phyloP scores from a whole-genome alignment of 257 asterid genomes.

The Mentha longifolia region DNA sequence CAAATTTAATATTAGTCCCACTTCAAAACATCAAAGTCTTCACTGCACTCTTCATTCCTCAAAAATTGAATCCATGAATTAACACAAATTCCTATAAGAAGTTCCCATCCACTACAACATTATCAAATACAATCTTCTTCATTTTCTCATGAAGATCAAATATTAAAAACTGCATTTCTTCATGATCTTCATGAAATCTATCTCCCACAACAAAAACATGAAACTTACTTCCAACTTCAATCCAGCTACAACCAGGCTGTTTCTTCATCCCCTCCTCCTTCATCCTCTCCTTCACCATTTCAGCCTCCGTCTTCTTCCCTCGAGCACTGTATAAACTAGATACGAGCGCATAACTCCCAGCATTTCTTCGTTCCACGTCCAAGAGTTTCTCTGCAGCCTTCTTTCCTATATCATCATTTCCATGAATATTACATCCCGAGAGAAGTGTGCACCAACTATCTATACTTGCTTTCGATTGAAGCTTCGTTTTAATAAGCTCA shows the following conservation, averaged over 20 bases:
- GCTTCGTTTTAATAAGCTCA: slow-evolving; percentile 40
- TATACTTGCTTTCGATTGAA: slow-evolving; percentile 39
- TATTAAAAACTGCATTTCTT: slow-evolving; percentile 35
- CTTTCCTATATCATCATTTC: slow-evolving; percentile 51
- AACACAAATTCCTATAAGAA: slow-evolving; percentile 7
- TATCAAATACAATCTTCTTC: slow-evolving; percentile 41
- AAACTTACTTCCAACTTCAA: slow-evolving; percentile 52
- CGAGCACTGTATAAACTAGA: slow-evolving; percentile 38
- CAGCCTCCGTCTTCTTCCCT: slow-evolving; percentile 57
- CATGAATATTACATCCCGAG: slow-evolving; percentile 57
- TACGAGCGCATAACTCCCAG: slow-evolving; percentile 42
- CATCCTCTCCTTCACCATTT: slow-evolving; percentile 44
- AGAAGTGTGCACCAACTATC: slow-evolving; percentile 62
- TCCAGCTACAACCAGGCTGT: slow-evolving; percentile 81
- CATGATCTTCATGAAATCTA: slow-evolving; percentile 39
- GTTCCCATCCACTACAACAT: slow-evolving; percentile 22
- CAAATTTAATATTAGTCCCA: too few species aligned
- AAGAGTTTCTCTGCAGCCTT: slow-evolving; percentile 44
- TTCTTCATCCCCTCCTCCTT: slow-evolving; percentile 58
- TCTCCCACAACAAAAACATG: slow-evolving; percentile 62
- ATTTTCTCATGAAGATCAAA: slow-evolving; percentile 51
- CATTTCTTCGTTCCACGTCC: slow-evolving; percentile 38
- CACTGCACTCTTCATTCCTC: too few species aligned
- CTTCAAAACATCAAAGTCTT: too few species aligned
- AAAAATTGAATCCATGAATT: too few species aligned